phyloP scores from a whole-genome alignment of 2,329 filamentous ascomycete genomes.

The Fusarium sp. region DNA sequence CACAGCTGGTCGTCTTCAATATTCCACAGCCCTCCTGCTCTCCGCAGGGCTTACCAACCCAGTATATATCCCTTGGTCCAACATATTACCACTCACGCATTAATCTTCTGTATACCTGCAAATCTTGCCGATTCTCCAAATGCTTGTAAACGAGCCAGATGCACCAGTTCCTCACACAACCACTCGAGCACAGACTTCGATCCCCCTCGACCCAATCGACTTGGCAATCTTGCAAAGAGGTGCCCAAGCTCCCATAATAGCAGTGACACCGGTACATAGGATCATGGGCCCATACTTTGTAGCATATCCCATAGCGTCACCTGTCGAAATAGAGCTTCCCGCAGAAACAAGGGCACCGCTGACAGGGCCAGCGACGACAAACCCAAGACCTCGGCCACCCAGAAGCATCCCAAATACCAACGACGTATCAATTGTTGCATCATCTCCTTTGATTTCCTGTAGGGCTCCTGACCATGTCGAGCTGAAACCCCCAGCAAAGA shows the following conservation, averaged over 20 bases:
- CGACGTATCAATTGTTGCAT: constrained; percentile 41
- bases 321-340: constrained; percentile 31
- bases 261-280: constrained; percentile 47
- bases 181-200: constrained; percentile 12
- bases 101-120: neutral
- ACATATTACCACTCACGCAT: neutral
- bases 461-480: constrained; percentile 69
- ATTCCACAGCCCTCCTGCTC: neutral
- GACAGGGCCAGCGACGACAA: constrained; percentile 44
- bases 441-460: constrained; percentile 50
- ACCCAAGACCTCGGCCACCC: constrained; percentile 46
- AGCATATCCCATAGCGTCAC: constrained; percentile 46
- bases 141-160: too few species aligned
- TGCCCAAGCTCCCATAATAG: constrained; percentile 47
- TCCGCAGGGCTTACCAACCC: neutral
- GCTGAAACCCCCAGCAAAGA: constrained; percentile 73
- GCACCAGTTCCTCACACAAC: constrained; percentile 58
- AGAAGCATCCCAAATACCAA: constrained; percentile 48
- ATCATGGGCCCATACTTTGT: constrained; percentile 50
- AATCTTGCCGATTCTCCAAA: accelerated
- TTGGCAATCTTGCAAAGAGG: constrained; percentile 55
- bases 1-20: neutral
- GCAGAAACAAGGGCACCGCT: constrained; percentile 46
- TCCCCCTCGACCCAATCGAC: constrained; percentile 3
- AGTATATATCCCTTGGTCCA: neutral